A percentile compares a stretch with the other conserved stretches of the same genome.
phyloP scores from a whole-genome alignment of 2,329 filamentous ascomycete genomes.

The Ophiocordyceps sinensis region DNA sequence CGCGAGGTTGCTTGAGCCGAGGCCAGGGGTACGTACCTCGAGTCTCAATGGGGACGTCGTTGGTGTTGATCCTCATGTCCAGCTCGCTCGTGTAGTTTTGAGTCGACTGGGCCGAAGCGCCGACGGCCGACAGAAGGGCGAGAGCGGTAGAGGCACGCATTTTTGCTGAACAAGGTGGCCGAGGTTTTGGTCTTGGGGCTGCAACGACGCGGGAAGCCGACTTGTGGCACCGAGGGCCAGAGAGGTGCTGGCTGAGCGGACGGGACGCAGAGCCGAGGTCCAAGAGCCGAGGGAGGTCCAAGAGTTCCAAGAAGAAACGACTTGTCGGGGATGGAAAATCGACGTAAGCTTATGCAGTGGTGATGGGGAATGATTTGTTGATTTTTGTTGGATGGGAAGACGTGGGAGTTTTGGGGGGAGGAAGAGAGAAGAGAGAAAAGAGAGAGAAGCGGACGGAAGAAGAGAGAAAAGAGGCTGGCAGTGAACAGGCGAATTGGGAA shows the following conservation, averaged over 20 bases:
- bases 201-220: not conserved
- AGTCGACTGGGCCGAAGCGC: conserved; percentile 22
- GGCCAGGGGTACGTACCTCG: conserved; percentile 22
- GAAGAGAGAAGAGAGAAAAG: not conserved
- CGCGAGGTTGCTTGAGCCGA: too few relatives aligned
- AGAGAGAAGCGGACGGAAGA: conserved; percentile 1
- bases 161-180: not conserved
- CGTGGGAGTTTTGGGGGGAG: not conserved
- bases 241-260: not conserved
- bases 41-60: conserved; percentile 14
- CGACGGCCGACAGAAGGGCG: conserved; percentile 28
- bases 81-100: conserved; percentile 28
- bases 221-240: not conserved
- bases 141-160: conserved; percentile 28
- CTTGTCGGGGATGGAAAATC: conserved; percentile 1
- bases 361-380: conserved; percentile 4
- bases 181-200: not conserved
- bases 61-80: conserved; percentile 26
- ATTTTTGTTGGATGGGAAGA: not conserved
- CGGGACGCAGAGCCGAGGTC: conserved; percentile 1
- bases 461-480: not conserved
- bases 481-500: not conserved
- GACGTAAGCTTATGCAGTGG: conserved; percentile 1
- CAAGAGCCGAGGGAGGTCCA: not conserved
- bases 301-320: not conserved